A percentile compares a stretch with the other conserved stretches of the same genome.
Evolutionary conservation across 2,329 filamentous ascomycete species (phyloP).

Genomic region (Leptographium procerum): DNA sequence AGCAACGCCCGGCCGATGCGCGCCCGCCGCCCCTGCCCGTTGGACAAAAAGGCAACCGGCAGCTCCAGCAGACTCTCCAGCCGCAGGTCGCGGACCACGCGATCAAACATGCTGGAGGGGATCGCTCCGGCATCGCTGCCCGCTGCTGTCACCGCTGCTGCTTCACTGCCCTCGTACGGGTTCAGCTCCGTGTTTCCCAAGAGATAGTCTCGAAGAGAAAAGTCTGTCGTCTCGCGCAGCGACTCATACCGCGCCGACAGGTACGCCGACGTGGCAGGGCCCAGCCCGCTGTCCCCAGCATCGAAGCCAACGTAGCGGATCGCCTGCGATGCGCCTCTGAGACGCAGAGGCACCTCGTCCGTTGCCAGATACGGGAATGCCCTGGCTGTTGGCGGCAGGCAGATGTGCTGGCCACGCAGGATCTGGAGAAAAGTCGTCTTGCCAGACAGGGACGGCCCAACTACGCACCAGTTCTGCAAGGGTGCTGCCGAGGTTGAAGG

Average conservation of each 20-base stretch:
- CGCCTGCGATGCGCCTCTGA: conserved; percentile 52
- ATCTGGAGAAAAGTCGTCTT: conserved; percentile 77
- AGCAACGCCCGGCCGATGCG: conserved; percentile 81
- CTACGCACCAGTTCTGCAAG: conserved; percentile 68
- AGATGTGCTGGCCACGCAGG: conserved; percentile 63
- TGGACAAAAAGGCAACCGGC: conserved; percentile 82
- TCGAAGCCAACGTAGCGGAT: conserved; percentile 90
- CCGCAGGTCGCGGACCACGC: conserved; percentile 58
- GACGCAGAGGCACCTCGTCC: conserved; percentile 40
- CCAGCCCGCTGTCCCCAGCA: conserved; percentile 43
- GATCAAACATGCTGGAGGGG: conserved; percentile 36
- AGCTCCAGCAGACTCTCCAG: conserved; percentile 61
- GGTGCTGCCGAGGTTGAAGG: conserved; percentile 16
- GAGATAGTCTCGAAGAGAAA: conserved; percentile 70
- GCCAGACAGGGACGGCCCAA: conserved; percentile 67
- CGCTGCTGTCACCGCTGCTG: neutral
- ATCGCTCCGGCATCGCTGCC: conserved; percentile 22
- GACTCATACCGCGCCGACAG: conserved; percentile 87
- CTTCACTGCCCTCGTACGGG: conserved; percentile 38
- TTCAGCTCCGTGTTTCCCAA: conserved; percentile 77
- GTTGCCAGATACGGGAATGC: conserved; percentile 68
- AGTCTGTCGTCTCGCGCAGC: conserved; percentile 74
- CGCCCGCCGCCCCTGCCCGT: conserved; percentile 80
- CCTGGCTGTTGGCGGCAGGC: conserved; percentile 62
- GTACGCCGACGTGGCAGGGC: conserved; percentile 59